phyloP scores from a whole-genome alignment of 1,139 yeast genomes.

The Pichia terricola region DNA sequence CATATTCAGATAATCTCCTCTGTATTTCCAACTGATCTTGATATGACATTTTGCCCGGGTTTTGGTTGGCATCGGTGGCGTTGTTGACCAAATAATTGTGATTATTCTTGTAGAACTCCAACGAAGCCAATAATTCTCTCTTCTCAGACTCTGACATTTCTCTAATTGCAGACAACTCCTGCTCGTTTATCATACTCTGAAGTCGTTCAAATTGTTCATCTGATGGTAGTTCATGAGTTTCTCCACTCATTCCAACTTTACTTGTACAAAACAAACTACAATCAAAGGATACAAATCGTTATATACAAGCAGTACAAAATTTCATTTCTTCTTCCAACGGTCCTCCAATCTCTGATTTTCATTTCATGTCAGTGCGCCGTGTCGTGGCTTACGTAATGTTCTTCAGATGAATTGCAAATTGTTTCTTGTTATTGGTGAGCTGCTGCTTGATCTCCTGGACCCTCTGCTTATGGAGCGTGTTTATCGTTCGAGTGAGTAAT shows the following conservation, averaged over 20 bases:
- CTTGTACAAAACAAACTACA: no score
- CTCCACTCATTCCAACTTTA: no score
- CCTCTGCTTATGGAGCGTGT: conserved; percentile 8
- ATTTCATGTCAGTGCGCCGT: neutral
- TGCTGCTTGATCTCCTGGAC: conserved; percentile 16
- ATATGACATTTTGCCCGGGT: neutral
- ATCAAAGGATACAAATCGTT: no score
- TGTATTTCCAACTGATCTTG: conserved; percentile 11
- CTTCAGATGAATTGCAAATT: conserved; percentile 8
- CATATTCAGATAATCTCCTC: conserved; percentile 15
- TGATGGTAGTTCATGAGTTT: neutral
- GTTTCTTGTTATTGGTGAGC: conserved; percentile 10
- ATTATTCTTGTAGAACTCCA: no score
- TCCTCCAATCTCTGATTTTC: neutral
- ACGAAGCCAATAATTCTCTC: neutral
- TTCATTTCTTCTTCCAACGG: no score
- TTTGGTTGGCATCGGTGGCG: no score
- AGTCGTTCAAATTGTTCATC: neutral
- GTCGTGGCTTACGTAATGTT: neutral
- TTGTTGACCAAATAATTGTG: no score
- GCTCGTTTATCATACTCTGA: neutral
- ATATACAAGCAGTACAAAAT: no score
- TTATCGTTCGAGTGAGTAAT: neutral
- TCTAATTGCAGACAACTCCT: neutral
- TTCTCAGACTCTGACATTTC: neutral